These are phyloP conservation scores for Aureobasidium vineae DNA, from an alignment of 2,329 filamentous ascomycete genomes.

Conservation along the genomic window DNA sequence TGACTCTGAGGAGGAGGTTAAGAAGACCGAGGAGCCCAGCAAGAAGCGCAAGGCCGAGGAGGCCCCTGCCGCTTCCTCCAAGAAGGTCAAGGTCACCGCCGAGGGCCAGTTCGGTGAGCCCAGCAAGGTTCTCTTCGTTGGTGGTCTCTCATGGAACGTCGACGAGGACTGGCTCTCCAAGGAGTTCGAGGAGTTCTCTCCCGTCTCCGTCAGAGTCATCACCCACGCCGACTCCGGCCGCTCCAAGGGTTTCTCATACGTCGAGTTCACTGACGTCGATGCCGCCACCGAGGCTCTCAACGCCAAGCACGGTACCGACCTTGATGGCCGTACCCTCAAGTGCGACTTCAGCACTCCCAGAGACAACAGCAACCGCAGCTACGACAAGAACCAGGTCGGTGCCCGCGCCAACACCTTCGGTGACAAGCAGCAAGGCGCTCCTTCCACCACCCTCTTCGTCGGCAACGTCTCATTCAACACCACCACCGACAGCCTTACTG, in stretches of 20 bases:
- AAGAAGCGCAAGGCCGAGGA: constrained; percentile 43
- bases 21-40: constrained; percentile 43
- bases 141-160: constrained; percentile 86
- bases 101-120: constrained; percentile 43
- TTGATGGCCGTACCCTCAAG: constrained; percentile 73
- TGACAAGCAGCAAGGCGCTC: constrained; percentile 68
- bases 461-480: constrained; percentile 87
- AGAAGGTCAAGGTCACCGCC: constrained; percentile 52
- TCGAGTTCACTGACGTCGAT: constrained; percentile 72
- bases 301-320: constrained; percentile 69
- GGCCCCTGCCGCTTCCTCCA: constrained; percentile 47
- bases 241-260: constrained; percentile 89
- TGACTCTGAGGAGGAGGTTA: constrained; percentile 42
- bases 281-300: constrained; percentile 70
- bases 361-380: constrained; percentile 37
- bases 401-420: constrained; percentile 68
- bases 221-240: constrained; percentile 77
- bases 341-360: constrained; percentile 74
- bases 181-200: constrained; percentile 78
- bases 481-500: constrained; percentile 70
- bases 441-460: constrained; percentile 84
- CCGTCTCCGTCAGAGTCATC: constrained; percentile 72
- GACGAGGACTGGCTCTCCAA: constrained; percentile 78
- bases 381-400: constrained; percentile 54
- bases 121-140: constrained; percentile 75